A percentile compares a stretch with the other conserved stretches of the same genome.
Conservation (phyloP, 23 red algal species). For the Gracilaria gracilis region DNA sequence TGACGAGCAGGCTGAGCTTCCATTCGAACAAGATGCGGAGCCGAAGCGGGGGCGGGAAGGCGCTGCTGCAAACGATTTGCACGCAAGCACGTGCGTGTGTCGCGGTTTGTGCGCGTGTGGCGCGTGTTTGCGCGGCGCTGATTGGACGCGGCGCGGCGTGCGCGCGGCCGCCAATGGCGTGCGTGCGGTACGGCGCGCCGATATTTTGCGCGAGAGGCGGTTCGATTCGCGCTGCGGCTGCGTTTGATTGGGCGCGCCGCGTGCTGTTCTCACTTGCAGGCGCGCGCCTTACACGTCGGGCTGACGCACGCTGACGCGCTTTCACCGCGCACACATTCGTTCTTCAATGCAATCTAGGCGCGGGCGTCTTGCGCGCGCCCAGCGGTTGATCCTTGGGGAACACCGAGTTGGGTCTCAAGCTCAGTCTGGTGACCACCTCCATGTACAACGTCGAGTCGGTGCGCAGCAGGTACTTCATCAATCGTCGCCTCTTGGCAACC, state of each 20-base stretch:
- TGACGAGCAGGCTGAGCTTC: background rate
- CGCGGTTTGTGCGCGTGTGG: background rate
- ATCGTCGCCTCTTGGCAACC: conserved; percentile 39
- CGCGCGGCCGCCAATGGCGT: background rate
- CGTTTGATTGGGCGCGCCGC: background rate
- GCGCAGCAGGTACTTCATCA: conserved; percentile 55
- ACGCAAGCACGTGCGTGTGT: background rate
- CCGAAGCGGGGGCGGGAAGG: too few relatives aligned
- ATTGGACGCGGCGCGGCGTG: background rate
- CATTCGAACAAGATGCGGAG: background rate
- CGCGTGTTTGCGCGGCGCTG: background rate
- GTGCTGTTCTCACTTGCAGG: too few relatives aligned
- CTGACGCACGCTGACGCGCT: background rate
- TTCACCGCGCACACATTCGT: background rate
- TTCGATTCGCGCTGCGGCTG: background rate
- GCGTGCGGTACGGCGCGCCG: background rate
- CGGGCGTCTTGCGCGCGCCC: conserved; percentile 23
- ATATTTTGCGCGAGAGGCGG: background rate
- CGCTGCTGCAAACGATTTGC: background rate
- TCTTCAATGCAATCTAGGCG: background rate
- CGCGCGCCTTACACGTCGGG: too few relatives aligned
- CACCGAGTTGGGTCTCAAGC: conserved; percentile 25
- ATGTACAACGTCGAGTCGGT: background rate
- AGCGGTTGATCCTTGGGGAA: conserved; percentile 11
- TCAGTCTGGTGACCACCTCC: background rate